Conservation (phyloP, 768 basidiomycete species). For the Boletellus emodensis region DNA sequence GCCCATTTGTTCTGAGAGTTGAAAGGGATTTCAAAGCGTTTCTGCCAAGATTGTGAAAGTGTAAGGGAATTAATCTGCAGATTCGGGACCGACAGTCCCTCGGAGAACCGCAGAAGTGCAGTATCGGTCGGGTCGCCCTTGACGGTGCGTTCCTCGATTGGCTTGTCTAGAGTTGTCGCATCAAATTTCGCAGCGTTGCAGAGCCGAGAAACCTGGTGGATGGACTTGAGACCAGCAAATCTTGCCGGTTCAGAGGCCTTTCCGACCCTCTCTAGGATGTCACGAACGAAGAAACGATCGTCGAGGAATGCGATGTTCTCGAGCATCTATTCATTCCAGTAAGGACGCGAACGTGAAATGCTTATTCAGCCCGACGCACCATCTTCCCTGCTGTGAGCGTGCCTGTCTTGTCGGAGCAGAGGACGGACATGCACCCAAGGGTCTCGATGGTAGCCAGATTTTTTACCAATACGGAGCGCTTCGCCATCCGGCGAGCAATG, state of each 20-base stretch:
- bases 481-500: conserved; percentile 45
- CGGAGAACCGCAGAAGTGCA: conserved; percentile 48
- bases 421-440: conserved; percentile 46
- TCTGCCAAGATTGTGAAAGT: conserved; percentile 19
- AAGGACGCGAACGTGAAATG: background rate
- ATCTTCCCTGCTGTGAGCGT: conserved; percentile 49
- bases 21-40: conserved; percentile 38
- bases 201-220: conserved; percentile 42
- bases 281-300: conserved; percentile 12
- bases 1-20: conserved; percentile 57
- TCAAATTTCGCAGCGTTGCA: conserved; percentile 57
- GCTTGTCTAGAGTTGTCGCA: conserved; percentile 18
- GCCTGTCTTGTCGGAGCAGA: conserved; percentile 55
- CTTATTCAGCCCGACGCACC: conserved; percentile 23
- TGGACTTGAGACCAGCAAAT: conserved; percentile 16
- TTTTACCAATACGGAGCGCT: conserved; percentile 47
- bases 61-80: conserved; percentile 17
- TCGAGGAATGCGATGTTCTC: conserved; percentile 38
- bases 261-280: conserved; percentile 8
- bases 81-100: conserved; percentile 24
- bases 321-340: conserved; percentile 29
- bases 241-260: conserved; percentile 4
- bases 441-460: conserved; percentile 52
- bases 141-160: conserved; percentile 31
- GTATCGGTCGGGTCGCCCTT: conserved; percentile 51